These are phyloP conservation scores for Telopea speciosissima DNA, from an alignment of 177 flowering plant species.

Conservation along the genomic window DNA sequence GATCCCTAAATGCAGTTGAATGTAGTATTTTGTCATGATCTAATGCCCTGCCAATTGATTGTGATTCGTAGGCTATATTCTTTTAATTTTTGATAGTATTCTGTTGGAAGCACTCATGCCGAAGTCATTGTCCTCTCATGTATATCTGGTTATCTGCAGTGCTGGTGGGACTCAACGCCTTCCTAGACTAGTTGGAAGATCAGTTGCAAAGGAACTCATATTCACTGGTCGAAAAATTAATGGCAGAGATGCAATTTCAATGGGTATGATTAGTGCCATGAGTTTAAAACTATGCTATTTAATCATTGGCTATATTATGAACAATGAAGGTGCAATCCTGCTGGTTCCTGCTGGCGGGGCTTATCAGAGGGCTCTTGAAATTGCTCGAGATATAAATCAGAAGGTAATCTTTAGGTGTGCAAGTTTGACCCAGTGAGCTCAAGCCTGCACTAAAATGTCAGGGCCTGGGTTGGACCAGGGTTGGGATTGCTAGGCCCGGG, in stretches of 20 bases:
- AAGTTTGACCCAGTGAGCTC: no score
- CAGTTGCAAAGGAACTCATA: constrained; percentile 81
- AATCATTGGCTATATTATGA: constrained; percentile 1
- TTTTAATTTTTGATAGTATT: background rate
- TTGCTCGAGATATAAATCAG: constrained; percentile 73
- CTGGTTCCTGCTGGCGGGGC: constrained; percentile 80
- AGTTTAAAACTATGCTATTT: background rate
- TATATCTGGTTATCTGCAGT: constrained; percentile 32
- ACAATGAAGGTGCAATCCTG: constrained; percentile 15
- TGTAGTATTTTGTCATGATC: background rate
- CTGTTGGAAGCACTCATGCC: background rate
- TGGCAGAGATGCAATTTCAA: constrained; percentile 58
- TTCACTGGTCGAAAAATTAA: constrained; percentile 73
- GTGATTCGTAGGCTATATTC: background rate
- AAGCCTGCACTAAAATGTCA: no score
- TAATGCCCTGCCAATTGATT: background rate
- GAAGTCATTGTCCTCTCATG: background rate
- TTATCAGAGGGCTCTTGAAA: constrained; percentile 72
- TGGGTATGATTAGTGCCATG: constrained; percentile 38
- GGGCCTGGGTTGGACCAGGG: no score
- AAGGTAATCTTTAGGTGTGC: constrained; percentile 42
- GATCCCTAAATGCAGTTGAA: background rate
- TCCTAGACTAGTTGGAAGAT: constrained; percentile 79
- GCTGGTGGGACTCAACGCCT: constrained; percentile 95
- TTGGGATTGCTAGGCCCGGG: no score